Conservation (phyloP, 2,329 filamentous ascomycete species). For the Ceratocystis lukuohia region DNA sequence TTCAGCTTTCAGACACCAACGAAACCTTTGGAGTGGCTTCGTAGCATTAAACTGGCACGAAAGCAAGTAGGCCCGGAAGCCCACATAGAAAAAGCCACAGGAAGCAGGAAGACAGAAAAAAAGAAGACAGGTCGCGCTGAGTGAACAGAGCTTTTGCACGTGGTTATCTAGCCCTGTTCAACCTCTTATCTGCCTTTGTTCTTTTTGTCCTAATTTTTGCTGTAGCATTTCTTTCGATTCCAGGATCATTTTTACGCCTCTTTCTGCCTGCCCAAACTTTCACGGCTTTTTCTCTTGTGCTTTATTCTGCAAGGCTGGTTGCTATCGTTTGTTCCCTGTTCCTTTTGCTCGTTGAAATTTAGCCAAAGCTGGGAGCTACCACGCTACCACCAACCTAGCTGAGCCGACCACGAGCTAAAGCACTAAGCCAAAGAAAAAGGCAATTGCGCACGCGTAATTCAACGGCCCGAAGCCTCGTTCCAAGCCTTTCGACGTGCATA, state of each 20-base stretch:
- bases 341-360: not conserved
- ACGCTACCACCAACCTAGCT: not conserved
- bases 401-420: not conserved
- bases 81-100: too few relatives aligned
- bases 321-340: not conserved
- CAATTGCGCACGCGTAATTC: not conserved
- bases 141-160: not conserved
- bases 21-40: not conserved
- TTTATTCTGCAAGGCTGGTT: not conserved
- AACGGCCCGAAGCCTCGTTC: not conserved
- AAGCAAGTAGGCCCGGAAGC: too few relatives aligned
- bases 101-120: not conserved
- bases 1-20: not conserved
- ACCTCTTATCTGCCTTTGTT: not conserved
- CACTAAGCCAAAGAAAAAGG: not conserved
- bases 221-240: not conserved
- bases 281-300: not conserved
- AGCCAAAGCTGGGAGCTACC: not conserved
- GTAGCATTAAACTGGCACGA: too few relatives aligned
- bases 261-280: not conserved
- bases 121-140: not conserved
- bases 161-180: not conserved
- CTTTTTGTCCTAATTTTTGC: not conserved
- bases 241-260: not conserved
- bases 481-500: not conserved